Base-by-base conservation (phyloP, 1,284 basidiomycete species). In the Amylostereum areolatum region DNA sequence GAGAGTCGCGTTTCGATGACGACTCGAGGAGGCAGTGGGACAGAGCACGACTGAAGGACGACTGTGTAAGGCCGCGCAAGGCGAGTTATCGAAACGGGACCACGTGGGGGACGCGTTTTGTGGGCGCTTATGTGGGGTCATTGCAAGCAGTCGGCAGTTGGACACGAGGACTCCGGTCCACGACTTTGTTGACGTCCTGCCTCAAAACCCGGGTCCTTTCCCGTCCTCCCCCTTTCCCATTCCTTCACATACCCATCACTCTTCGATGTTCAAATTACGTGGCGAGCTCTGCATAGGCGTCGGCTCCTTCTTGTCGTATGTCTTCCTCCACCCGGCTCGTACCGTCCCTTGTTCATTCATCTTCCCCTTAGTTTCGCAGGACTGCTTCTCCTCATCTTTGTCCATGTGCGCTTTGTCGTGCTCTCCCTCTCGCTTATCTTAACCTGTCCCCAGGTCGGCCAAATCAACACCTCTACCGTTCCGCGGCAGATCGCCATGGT, bases 401-500 rank as follows among this genome's bases (percentile, higher is more conserved):
- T 81, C 57, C 85, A 90, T 75, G 87, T 86, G 63, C 56, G 81
- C 58, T 44, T 54, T 41, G 43, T 46, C 50, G 39, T 33, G 37
- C 48, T 52, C 49, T 44, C 45, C 50, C 52, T 51, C 24, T 34
- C 37, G 45, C 24, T 52, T 52, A 66, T 67, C 65, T 70, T 59
- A 71, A 67, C 61, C 44, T 52, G 46, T 51, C 33, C 54, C 45
- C 55, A 91, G 89, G 79, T 90, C 51, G 87, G 84, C 49, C 88
- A 90, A 77, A 89, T 84, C 61, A 89, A 82, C 63, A 85, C 84
- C 42, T 80, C 83, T 24, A 73, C 70, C 33, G 81, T 89, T 28
- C 85, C 87, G 53, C 77, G 79, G 53, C 75, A 74, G 53, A 80
- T 91, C 52, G 74, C 77, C 52, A 85, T 91, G 85, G 87, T 87